Evolutionary conservation across 2,329 filamentous ascomycete genomes (phyloP).

Genomic region (Colletotrichum somersetense): DNA sequence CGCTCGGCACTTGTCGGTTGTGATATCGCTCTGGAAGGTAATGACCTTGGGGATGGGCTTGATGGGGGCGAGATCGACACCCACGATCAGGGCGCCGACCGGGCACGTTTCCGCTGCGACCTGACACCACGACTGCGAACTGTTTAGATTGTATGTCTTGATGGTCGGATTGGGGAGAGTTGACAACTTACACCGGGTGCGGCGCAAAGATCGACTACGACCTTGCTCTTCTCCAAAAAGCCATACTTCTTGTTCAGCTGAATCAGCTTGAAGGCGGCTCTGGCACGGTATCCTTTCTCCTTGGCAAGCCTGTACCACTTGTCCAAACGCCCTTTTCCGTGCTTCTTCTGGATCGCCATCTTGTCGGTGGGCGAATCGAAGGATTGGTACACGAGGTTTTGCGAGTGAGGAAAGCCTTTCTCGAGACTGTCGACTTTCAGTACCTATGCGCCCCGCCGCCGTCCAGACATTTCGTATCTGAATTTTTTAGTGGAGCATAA

Average conservation of each 20-base stretch:
- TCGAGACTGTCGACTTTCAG: slow-evolving; percentile 20
- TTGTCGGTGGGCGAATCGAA: slow-evolving; percentile 39
- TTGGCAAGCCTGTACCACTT: slow-evolving; percentile 99
- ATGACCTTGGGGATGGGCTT: slow-evolving; percentile 95
- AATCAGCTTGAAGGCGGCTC: slow-evolving; percentile 97
- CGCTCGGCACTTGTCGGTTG: slow-evolving; percentile 93
- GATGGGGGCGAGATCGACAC: slow-evolving; percentile 94
- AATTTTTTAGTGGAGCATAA: slow-evolving; percentile 26
- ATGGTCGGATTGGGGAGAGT: slow-evolving; percentile 11
- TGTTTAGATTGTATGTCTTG: background rate
- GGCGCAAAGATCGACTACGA: slow-evolving; percentile 96
- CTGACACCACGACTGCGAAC: slow-evolving; percentile 86
- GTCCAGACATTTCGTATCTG: slow-evolving; percentile 36
- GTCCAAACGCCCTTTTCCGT: slow-evolving; percentile 97
- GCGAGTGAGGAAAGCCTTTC: slow-evolving; percentile 9
- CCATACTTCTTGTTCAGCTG: slow-evolving; percentile 99
- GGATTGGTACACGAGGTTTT: slow-evolving; percentile 9
- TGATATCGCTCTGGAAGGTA: slow-evolving; percentile 97
- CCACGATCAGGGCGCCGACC: slow-evolving; percentile 87
- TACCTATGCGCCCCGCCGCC: slow-evolving; percentile 16
- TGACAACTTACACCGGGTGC: slow-evolving; percentile 81
- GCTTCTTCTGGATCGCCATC: slow-evolving; percentile 99
- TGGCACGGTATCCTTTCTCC: slow-evolving; percentile 95
- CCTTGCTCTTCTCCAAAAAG: slow-evolving; percentile 96
- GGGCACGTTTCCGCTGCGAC: slow-evolving; percentile 97